Evolutionary conservation across 2,329 filamentous ascomycete genomes (phyloP).

Genomic region (Apiospora hydei): DNA sequence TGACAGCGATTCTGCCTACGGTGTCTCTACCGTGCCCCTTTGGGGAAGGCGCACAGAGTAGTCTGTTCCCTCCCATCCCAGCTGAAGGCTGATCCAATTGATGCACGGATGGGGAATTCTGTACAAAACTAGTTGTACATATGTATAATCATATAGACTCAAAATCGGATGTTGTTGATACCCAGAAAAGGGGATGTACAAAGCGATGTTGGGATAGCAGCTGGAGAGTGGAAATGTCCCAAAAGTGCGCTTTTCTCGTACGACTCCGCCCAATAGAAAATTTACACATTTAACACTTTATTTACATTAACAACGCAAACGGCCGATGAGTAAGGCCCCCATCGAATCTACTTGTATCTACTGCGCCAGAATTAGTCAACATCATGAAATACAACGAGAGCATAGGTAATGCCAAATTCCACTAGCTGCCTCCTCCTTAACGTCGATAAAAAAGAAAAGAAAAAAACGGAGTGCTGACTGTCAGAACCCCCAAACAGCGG

Average conservation of each 20-base stretch:
- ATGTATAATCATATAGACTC: constrained; percentile 22
- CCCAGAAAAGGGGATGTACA: neutral
- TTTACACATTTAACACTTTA: constrained; percentile 11
- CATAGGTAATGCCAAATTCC: constrained; percentile 36
- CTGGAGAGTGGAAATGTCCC: neutral
- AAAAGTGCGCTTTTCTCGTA: constrained; percentile 6
- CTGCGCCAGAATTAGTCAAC: neutral
- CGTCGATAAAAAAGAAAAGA: neutral
- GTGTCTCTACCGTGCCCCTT: constrained; percentile 12
- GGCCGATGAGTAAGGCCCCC: neutral
- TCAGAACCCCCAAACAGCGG: constrained; percentile 54
- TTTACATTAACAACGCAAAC: constrained; percentile 1
- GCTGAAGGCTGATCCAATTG: constrained; percentile 45
- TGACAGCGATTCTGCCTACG: constrained; percentile 75
- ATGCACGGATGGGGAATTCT: neutral
- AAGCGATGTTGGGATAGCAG: neutral
- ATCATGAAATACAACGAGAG: constrained; percentile 44
- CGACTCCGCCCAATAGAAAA: constrained; percentile 37
- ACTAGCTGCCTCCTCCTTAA: neutral
- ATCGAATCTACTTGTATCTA: neutral
- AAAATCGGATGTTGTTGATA: constrained; percentile 1
- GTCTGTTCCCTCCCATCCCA: constrained; percentile 60
- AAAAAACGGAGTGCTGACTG: constrained; percentile 3
- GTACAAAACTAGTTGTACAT: constrained; percentile 22
- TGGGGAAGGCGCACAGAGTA: constrained; percentile 28